Evolutionary conservation across 495 filamentous ascomycete genomes (phyloP).

Genomic region (Viridothelium virens): DNA sequence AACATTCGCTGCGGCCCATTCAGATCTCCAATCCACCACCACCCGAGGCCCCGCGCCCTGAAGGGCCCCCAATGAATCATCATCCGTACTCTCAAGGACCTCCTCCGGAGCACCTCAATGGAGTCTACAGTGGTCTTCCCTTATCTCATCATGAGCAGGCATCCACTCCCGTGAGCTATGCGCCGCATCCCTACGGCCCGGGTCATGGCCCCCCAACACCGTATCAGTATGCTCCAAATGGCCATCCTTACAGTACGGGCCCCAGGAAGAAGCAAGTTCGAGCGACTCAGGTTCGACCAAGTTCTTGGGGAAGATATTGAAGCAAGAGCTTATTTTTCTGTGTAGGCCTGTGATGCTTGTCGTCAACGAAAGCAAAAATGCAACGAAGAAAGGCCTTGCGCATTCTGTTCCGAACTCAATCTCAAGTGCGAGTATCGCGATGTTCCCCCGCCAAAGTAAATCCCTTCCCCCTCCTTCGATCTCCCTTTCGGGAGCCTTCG

Average conservation of each 20-base stretch:
- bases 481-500: no score
- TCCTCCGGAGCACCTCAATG: conserved; percentile 1
- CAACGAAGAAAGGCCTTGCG: conserved; percentile 47
- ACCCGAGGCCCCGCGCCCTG: neutral
- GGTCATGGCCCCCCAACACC: conserved; percentile 5
- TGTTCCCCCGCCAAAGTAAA: conserved; percentile 58
- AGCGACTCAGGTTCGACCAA: conserved; percentile 29
- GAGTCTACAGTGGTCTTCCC: conserved; percentile 13
- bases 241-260: conserved; percentile 2
- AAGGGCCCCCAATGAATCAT: conserved; percentile 8
- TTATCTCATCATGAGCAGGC: conserved; percentile 12
- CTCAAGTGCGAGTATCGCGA: conserved; percentile 58
- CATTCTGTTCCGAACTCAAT: conserved; percentile 46
- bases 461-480: no score
- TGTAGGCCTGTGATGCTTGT: conserved; percentile 62
- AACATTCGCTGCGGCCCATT: neutral
- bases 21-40: neutral
- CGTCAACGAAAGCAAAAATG: conserved; percentile 64
- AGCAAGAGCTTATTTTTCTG: neutral
- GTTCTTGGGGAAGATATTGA: neutral
- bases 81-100: neutral
- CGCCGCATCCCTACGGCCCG: conserved; percentile 16
- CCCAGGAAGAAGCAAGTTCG: conserved; percentile 33
- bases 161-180: conserved; percentile 13
- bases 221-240: conserved; percentile 4